Evolutionary conservation across 2,329 filamentous ascomycete species (phyloP).

Genomic region (Sclerotinia spermophila): DNA sequence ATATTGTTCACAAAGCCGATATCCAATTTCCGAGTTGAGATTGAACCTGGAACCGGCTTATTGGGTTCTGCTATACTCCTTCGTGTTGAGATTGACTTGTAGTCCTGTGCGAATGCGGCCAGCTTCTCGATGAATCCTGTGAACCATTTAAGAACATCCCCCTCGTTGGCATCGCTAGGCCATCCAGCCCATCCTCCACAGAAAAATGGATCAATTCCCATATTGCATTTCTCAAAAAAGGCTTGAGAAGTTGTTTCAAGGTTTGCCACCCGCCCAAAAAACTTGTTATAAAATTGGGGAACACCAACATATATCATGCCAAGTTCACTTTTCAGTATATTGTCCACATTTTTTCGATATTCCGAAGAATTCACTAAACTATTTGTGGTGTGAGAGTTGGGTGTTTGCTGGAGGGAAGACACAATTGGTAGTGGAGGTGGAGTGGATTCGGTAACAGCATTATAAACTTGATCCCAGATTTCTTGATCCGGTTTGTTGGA

Average conservation of each 20-base stretch:
- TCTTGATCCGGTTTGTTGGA: slow-evolving; percentile 21
- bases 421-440: slow-evolving; percentile 18
- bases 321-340: slow-evolving; percentile 26
- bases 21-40: slow-evolving; percentile 29
- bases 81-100: slow-evolving; percentile 21
- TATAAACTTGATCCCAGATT: slow-evolving; percentile 16
- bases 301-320: slow-evolving; percentile 27
- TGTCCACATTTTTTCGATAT: not conserved
- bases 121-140: slow-evolving; percentile 28
- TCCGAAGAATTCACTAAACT: slow-evolving; percentile 24
- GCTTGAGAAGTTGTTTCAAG: not conserved
- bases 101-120: slow-evolving; percentile 27
- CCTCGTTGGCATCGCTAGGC: slow-evolving; percentile 19
- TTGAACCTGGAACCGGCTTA: slow-evolving; percentile 27
- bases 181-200: not conserved
- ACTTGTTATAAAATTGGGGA: slow-evolving; percentile 20
- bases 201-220: not conserved
- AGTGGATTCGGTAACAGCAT: slow-evolving; percentile 22
- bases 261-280: not conserved
- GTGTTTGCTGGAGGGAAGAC: not conserved
- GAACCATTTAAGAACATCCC: slow-evolving; percentile 28
- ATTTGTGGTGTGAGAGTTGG: slow-evolving; percentile 9
- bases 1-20: slow-evolving; percentile 17
- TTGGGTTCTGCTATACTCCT: slow-evolving; percentile 19
- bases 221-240: not conserved